phyloP scores from a whole-genome alignment of 176 grass and related monocot genomes.

The Dendrocalamus sinicus region DNA sequence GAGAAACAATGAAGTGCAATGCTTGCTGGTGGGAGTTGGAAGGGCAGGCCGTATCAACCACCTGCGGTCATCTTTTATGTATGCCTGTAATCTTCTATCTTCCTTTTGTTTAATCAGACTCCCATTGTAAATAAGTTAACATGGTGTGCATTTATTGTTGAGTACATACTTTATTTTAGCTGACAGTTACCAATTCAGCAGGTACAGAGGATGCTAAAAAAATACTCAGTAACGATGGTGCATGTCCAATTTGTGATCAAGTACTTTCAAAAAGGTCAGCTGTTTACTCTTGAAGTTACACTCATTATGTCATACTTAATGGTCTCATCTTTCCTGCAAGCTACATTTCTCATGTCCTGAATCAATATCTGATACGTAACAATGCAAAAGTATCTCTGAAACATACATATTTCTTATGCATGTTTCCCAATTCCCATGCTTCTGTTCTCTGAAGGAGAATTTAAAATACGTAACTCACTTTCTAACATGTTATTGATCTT shows the following conservation, averaged over 20 bases:
- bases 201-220: constrained; percentile 90
- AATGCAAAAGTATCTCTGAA: constrained; percentile 8
- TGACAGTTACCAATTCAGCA: constrained; percentile 42
- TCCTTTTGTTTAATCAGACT: neutral
- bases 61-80: constrained; percentile 91
- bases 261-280: constrained; percentile 86
- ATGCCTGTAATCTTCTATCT: constrained; percentile 48
- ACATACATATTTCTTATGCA: neutral
- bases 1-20: constrained; percentile 80
- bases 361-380: neutral
- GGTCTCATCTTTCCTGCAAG: constrained; percentile 10
- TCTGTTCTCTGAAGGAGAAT: neutral
- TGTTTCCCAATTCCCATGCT: neutral
- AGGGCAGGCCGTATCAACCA: constrained; percentile 77
- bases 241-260: constrained; percentile 92
- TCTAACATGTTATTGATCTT: constrained; percentile 11
- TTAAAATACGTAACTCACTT: neutral
- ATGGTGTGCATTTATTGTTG: constrained; percentile 13
- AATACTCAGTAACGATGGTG: constrained; percentile 77
- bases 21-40: constrained; percentile 90
- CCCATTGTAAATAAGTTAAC: constrained; percentile 9
- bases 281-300: constrained; percentile 23
- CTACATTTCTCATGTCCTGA: constrained; percentile 17
- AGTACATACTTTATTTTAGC: constrained; percentile 10
- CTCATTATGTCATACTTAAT: constrained; percentile 26